Evolutionary conservation across 1,284 basidiomycete species (phyloP).

Genomic region (Athelia sp.): DNA sequence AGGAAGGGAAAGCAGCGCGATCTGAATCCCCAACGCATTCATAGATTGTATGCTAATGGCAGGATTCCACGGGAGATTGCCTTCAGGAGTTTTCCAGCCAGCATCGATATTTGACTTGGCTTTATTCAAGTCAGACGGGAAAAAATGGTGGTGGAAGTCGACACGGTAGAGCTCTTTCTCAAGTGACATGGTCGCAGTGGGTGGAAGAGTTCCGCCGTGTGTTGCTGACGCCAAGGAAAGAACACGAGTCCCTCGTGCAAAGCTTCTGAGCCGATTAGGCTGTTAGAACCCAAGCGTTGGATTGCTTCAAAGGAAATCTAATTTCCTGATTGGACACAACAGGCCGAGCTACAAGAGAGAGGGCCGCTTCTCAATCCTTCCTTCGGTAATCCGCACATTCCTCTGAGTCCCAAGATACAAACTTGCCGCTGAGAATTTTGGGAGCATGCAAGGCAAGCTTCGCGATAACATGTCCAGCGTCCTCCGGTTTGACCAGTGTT

Average conservation of each 20-base stretch:
- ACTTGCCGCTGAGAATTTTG: conserved; percentile 62
- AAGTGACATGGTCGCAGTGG: neutral
- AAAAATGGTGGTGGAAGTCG: conserved; percentile 72
- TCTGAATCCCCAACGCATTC: conserved; percentile 49
- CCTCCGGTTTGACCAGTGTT: conserved; percentile 64
- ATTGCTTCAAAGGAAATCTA: too few species aligned
- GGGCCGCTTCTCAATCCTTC: conserved; percentile 7
- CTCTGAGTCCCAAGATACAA: conserved; percentile 68
- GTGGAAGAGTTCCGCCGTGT: neutral
- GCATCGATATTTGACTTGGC: conserved; percentile 34
- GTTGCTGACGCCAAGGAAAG: too few species aligned
- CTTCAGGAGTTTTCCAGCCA: conserved; percentile 57
- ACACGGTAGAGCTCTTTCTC: conserved; percentile 30
- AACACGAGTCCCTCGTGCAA: neutral
- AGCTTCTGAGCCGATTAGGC: neutral
- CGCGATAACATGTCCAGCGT: conserved; percentile 73
- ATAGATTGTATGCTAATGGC: conserved; percentile 52
- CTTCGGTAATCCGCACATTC: conserved; percentile 52
- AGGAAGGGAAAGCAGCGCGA: conserved; percentile 62
- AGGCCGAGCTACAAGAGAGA: neutral
- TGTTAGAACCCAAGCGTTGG: too few species aligned
- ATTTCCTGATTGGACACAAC: neutral
- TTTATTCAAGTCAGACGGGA: conserved; percentile 46
- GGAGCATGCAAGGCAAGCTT: conserved; percentile 56
- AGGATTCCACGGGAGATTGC: conserved; percentile 62